phyloP scores from a whole-genome alignment of 768 basidiomycete genomes.

The Boletus pseudopeckii region DNA sequence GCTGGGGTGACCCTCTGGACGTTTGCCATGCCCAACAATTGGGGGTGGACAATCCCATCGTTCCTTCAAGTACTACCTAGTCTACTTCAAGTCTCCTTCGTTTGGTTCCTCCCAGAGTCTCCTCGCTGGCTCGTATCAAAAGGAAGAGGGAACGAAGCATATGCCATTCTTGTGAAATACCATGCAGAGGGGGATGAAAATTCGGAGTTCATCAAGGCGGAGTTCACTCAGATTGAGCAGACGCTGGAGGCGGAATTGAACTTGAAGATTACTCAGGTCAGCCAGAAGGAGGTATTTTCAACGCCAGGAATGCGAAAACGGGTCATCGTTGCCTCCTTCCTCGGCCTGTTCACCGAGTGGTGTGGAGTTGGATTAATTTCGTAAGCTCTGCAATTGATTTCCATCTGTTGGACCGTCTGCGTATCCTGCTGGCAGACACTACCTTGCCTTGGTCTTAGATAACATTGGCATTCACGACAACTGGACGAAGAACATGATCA shows the following conservation, averaged over 20 bases:
- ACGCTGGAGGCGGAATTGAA: conserved; percentile 40
- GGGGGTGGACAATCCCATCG: conserved; percentile 67
- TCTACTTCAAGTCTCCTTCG: conserved; percentile 50
- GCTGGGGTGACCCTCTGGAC: conserved; percentile 60
- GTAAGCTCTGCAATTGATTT: neutral
- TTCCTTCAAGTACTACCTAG: conserved; percentile 59
- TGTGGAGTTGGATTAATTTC: conserved; percentile 10
- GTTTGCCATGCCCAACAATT: conserved; percentile 52
- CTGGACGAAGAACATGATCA: conserved; percentile 14
- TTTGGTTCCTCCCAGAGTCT: conserved; percentile 60
- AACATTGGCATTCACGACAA: conserved; percentile 21
- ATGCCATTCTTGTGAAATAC: conserved; percentile 50
- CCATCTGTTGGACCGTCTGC: neutral
- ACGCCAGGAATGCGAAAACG: conserved; percentile 17
- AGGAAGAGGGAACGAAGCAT: conserved; percentile 49
- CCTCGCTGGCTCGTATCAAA: conserved; percentile 63
- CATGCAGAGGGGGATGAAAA: conserved; percentile 55
- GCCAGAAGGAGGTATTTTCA: neutral
- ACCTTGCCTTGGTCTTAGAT: conserved; percentile 12
- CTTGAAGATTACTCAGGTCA: neutral
- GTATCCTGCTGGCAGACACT: conserved; percentile 3
- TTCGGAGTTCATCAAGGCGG: conserved; percentile 55
- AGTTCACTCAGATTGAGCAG: conserved; percentile 53
- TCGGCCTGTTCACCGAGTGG: conserved; percentile 16
- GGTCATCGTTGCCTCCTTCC: conserved; percentile 6